Evolutionary conservation across 2,329 filamentous ascomycete genomes (phyloP).

Genomic region (Monosporascus sp.): DNA sequence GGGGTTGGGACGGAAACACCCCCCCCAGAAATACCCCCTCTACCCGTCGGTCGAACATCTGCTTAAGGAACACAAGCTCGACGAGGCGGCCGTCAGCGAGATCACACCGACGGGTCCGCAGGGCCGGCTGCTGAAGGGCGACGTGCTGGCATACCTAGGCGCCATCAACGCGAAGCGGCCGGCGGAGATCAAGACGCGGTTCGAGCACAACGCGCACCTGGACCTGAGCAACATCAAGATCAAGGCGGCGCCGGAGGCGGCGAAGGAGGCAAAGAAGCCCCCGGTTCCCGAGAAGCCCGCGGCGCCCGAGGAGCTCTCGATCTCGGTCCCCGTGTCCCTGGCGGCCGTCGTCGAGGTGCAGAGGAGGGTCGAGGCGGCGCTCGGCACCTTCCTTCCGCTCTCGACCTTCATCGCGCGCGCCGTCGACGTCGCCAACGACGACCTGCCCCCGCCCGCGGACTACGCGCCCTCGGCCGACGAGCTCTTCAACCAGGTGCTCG

Average conservation of each 20-base stretch:
- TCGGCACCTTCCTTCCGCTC: conserved; percentile 77
- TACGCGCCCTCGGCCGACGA: conserved; percentile 69
- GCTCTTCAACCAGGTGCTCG: conserved; percentile 85
- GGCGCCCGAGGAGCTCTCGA: conserved; percentile 44
- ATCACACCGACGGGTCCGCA: conserved; percentile 86
- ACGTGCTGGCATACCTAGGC: conserved; percentile 87
- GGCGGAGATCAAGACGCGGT: conserved; percentile 62
- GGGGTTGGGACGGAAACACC: conserved; percentile 42
- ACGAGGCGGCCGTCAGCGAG: conserved; percentile 68
- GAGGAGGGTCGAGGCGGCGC: conserved; percentile 68
- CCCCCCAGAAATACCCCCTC: conserved; percentile 66
- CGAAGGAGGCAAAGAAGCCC: conserved; percentile 29
- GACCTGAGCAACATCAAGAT: conserved; percentile 95
- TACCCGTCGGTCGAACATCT: conserved; percentile 81
- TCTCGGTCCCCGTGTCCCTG: conserved; percentile 75
- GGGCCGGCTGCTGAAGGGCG: conserved; percentile 88
- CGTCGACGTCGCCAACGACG: conserved; percentile 80
- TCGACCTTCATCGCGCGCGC: conserved; percentile 85
- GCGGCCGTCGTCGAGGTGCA: conserved; percentile 75
- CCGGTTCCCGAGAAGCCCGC: conserved; percentile 36
- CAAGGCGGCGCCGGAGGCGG: conserved; percentile 46
- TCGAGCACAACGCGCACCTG: conserved; percentile 74
- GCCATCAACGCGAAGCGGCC: conserved; percentile 69
- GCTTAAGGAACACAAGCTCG: conserved; percentile 72
- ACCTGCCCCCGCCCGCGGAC: conserved; percentile 64